Conservation (phyloP, 2,329 filamentous ascomycete genomes). For the Davidsoniella neocaledoniae region DNA sequence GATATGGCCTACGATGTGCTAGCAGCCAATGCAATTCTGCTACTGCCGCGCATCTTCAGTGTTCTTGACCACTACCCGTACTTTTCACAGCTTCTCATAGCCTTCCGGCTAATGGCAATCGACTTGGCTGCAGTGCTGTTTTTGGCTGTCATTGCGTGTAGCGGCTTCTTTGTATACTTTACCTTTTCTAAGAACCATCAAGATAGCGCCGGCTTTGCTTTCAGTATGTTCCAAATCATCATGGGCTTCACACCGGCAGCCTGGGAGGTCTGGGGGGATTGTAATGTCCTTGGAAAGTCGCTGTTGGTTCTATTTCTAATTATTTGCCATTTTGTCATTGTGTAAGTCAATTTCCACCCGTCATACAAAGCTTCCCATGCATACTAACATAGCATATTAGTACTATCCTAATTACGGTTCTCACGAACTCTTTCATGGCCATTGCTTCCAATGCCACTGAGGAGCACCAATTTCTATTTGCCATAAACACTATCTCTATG, state of each 20-base stretch:
- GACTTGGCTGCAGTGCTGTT: constrained; percentile 75
- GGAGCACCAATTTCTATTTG: constrained; percentile 85
- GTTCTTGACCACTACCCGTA: constrained; percentile 90
- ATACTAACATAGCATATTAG: constrained; percentile 18
- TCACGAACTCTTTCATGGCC: constrained; percentile 91
- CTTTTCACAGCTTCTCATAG: constrained; percentile 86
- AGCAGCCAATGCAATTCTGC: constrained; percentile 72
- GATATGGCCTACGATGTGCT: constrained; percentile 87
- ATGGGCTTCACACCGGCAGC: constrained; percentile 94
- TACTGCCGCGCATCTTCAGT: constrained; percentile 83
- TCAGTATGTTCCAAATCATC: constrained; percentile 79
- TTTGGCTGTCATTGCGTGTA: constrained; percentile 73
- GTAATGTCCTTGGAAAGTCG: constrained; percentile 60
- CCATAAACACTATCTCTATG: constrained; percentile 94
- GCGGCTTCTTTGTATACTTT: constrained; percentile 91
- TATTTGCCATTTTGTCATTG: constrained; percentile 86
- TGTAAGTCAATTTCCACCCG: constrained; percentile 31
- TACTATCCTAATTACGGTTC: constrained; percentile 85
- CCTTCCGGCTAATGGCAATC: constrained; percentile 84
- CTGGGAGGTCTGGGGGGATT: constrained; percentile 74
- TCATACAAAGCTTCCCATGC: background rate
- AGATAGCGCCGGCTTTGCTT: constrained; percentile 60
- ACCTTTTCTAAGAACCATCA: constrained; percentile 60
- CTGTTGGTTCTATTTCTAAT: constrained; percentile 73
- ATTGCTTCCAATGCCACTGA: constrained; percentile 87